Evolutionary conservation across 345 rosid genomes (phyloP), one percentile per base, ranked within the genome.

Genomic region (Lagerstroemia speciosa): DNA sequence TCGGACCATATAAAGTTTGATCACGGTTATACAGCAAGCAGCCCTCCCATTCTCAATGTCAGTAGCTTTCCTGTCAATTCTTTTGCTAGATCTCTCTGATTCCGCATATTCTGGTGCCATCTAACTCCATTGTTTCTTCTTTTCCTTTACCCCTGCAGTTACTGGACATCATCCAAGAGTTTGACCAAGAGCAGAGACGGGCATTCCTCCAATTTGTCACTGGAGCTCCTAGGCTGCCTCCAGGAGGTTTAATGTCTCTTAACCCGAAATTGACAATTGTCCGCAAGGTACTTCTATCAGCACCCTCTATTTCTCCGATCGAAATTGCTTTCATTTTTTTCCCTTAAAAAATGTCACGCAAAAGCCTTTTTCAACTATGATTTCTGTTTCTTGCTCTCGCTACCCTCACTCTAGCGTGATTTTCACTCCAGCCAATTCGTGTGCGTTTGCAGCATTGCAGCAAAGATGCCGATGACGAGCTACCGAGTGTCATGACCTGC

Each of bases 11-110:
- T 93, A 77, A 93, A 93, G 85, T 91, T 91, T 43, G 98, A 93
- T 82, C 98, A 93, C 70, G 98, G 97, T 78, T 93, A 93, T 77
- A 89, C 98, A n/a, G 88, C 92, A 30, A 91, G 98, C 83, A 93
- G 98, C 79, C 89, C 86, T 71, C 96, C 97, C 1, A 71, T 93
- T 64, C 64, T 76, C 70, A 78, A 88, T 74, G 98, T 93, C 26
- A 55, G 92, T 72, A 16, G 65, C 64, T 29, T 65, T 48, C 33
- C 34, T 31, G 29, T 53, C 10, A 24, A 17, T 67, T 46, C 37
- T 27, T 10, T 45, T 46, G 11, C 30, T 64, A 30, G 60, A 50
- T 16, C 58, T 52, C 65, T 16, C 66, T n/a, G 40, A n/a, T 62
- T 8, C 65, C 29, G 40, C 31, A 31, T 46, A 60, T 22, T 53